Conservation (phyloP, 2,329 filamentous ascomycete genomes). For the Lachnellula cervina region DNA sequence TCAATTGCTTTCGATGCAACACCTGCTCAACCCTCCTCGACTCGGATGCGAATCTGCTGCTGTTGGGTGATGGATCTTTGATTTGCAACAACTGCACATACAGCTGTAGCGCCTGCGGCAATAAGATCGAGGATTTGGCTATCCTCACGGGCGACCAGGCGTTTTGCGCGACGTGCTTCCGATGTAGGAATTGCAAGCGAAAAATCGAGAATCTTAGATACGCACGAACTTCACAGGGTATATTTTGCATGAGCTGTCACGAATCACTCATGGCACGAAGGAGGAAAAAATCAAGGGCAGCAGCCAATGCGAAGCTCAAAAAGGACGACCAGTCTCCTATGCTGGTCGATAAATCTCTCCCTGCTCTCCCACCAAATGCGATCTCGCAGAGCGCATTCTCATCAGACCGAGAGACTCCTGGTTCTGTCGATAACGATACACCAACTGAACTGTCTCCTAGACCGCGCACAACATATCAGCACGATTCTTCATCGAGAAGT, state of each 20-base stretch:
- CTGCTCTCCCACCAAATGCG: constrained; percentile 78
- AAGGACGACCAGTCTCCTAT: constrained; percentile 61
- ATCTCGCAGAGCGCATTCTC: constrained; percentile 58
- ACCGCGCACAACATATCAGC: constrained; percentile 48
- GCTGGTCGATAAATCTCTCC: constrained; percentile 86
- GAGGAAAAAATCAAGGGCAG: constrained; percentile 76
- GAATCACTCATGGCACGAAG: constrained; percentile 92
- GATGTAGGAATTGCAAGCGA: constrained; percentile 95
- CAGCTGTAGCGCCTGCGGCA: constrained; percentile 91
- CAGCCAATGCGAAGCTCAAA: constrained; percentile 54
- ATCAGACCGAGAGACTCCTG: constrained; percentile 49
- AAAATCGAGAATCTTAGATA: constrained; percentile 98
- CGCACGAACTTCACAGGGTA: constrained; percentile 94
- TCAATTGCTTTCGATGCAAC: constrained; percentile 97
- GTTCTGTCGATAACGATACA: constrained; percentile 58
- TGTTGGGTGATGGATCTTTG: constrained; percentile 93
- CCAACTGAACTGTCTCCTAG: constrained; percentile 66
- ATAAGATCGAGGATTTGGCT: constrained; percentile 97
- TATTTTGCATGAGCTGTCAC: constrained; percentile 99
- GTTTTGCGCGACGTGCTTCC: constrained; percentile 95
- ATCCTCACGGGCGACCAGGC: constrained; percentile 97
- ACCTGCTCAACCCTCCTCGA: constrained; percentile 93
- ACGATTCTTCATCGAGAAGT: constrained; percentile 52
- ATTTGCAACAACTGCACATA: constrained; percentile 99
- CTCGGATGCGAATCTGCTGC: constrained; percentile 93